A percentile compares a stretch with the other conserved stretches of the same genome.
Evolutionary conservation across 257 asterid species (phyloP).

Genomic region (Solanum virginianum): DNA sequence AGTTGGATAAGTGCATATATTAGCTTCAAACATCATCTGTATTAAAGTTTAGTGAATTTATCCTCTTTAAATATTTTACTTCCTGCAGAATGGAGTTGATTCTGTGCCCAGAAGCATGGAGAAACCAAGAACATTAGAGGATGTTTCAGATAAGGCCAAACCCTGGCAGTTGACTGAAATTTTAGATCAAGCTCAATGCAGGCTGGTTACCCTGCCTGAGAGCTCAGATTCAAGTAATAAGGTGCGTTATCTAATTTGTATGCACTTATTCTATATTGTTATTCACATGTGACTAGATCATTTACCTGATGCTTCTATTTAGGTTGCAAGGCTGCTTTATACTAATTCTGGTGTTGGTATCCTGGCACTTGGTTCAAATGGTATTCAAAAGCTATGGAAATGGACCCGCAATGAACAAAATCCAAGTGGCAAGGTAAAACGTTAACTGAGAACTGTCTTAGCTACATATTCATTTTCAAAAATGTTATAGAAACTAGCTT

Average conservation of each 20-base stretch:
- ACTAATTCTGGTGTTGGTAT: slow-evolving; percentile 87
- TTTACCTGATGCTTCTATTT: slow-evolving; percentile 5
- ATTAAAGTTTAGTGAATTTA: neutral
- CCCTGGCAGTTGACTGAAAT: slow-evolving; percentile 88
- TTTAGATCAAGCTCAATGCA: slow-evolving; percentile 73
- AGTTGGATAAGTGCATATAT: neutral
- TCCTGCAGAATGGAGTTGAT: slow-evolving; percentile 78
- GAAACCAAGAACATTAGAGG: slow-evolving; percentile 70
- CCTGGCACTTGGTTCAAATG: slow-evolving; percentile 87
- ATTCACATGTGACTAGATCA: slow-evolving; percentile 5
- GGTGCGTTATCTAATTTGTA: slow-evolving; percentile 25
- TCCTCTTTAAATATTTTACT: neutral
- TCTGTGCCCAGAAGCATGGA: slow-evolving; percentile 70
- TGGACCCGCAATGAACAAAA: slow-evolving; percentile 86
- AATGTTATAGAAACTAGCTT: neutral
- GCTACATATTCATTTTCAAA: neutral
- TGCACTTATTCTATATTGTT: neutral
- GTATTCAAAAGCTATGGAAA: slow-evolving; percentile 87
- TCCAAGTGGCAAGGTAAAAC: slow-evolving; percentile 71
- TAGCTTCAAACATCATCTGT: neutral
- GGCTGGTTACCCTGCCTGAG: slow-evolving; percentile 84
- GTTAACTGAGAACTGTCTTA: neutral
- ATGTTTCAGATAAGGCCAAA: slow-evolving; percentile 54
- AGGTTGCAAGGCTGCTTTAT: slow-evolving; percentile 96
- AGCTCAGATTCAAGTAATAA: slow-evolving; percentile 60